Percentiles rank a stretch among this genome's conserved stretches.
These are phyloP conservation scores for Arthrobotrys entomopaga DNA, from an alignment of 2,329 filamentous ascomycete genomes.

Conservation along the genomic window DNA sequence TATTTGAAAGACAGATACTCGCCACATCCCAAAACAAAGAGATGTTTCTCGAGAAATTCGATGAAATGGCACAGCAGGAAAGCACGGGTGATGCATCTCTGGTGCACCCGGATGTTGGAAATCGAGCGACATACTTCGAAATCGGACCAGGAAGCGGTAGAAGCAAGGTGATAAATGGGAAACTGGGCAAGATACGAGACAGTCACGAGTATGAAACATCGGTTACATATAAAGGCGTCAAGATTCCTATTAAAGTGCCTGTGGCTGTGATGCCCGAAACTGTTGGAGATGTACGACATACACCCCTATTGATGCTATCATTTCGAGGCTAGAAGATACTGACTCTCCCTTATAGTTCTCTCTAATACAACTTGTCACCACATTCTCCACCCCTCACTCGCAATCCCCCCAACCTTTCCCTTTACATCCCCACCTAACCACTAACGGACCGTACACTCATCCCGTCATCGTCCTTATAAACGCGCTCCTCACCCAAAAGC, in stretches of 20 bases:
- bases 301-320: not conserved
- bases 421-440: slow-evolving; percentile 90
- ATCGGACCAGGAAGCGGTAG: slow-evolving; percentile 56
- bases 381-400: slow-evolving; percentile 84
- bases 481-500: slow-evolving; percentile 93
- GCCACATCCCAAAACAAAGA: slow-evolving; percentile 94
- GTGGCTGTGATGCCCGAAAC: slow-evolving; percentile 93
- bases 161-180: slow-evolving; percentile 58
- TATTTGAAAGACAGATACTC: slow-evolving; percentile 84
- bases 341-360: slow-evolving; percentile 71
- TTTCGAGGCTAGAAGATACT: slow-evolving; percentile 26
- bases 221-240: slow-evolving; percentile 95
- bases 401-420: slow-evolving; percentile 84
- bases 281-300: slow-evolving; percentile 77
- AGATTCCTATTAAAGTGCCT: slow-evolving; percentile 95
- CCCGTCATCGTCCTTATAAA: slow-evolving; percentile 95
- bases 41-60: slow-evolving; percentile 96
- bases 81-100: slow-evolving; percentile 41
- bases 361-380: slow-evolving; percentile 94
- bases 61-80: slow-evolving; percentile 68
- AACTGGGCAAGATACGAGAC: slow-evolving; percentile 71
- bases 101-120: slow-evolving; percentile 57
- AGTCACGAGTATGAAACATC: slow-evolving; percentile 98
- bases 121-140: slow-evolving; percentile 58
- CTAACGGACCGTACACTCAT: slow-evolving; percentile 87